Base-by-base conservation (phyloP, 495 filamentous ascomycete species). In the Penicillium turbatum region DNA sequence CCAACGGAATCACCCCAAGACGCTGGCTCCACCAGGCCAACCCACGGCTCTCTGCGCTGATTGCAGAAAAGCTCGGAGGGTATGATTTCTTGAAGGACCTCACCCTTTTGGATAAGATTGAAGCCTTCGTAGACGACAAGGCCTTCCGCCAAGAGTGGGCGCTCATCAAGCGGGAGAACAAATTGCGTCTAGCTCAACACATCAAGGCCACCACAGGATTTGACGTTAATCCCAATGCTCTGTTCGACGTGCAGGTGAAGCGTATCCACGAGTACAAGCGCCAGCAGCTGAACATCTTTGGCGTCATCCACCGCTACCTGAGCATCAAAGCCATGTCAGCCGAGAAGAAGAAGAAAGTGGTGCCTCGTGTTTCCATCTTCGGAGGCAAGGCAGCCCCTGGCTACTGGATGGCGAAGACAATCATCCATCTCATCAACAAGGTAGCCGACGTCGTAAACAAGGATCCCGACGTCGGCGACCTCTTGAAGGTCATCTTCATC, bases 361-460 rank as follows among this genome's bases (percentile, higher is more conserved):
- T 85, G 12, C 90, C 92, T n/a, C 85, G 92, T 38, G 93, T 97
- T 13, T 95, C 89, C 29, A 95, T 98, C 72, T 96, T 98, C 66
- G 93, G 95, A 57, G 93, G 93, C 52, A 98, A 98, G 72, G 93
- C 93, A 16, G 93, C 93, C 0, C 93, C 93, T 2, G 93, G 93
- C 3, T 98, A 98, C 75, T 98, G 95, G 95, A 98, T 98, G 93
- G 93, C 93, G 16, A 98, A 98, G 82, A 92, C 92, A 7, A 88
- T 98, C 56, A 98, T 98, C 54, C 91, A 97, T 67, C 82, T 98
- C 44, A 87, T 98, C 75, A 96, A 95, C 76, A 86, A 82, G 54
- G 95, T 97, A 36, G 90, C 90, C 5, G 72, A 81, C n/a, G 87
- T 97, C 2, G 86, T 98, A 56, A 98, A 98, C 72, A 86, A 85